Evolutionary conservation across 129 eudicot genomes (phyloP).

Genomic region (Heracleum sosnowskyi): DNA sequence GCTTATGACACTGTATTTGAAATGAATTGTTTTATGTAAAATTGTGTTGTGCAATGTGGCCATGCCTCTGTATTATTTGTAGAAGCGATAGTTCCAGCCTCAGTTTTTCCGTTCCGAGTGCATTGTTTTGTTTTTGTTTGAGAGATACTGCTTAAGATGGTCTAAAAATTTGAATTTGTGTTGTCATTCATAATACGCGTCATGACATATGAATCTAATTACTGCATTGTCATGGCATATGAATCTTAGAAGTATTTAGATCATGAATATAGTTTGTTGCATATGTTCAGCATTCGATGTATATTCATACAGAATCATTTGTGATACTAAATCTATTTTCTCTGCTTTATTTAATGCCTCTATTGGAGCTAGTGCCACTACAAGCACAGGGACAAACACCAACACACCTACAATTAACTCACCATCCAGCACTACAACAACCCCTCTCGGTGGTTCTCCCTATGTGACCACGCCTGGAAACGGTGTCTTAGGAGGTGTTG

Average conservation of each 20-base stretch:
- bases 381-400: not conserved
- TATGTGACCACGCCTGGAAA: not conserved
- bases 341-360: not conserved
- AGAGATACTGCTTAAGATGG: not conserved
- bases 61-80: not conserved
- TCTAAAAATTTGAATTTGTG: not conserved
- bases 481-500: constrained; percentile 4
- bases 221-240: not conserved
- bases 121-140: not conserved
- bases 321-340: not conserved
- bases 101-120: not conserved
- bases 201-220: too few relatives aligned
- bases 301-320: not conserved
- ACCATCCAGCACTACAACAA: not conserved
- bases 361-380: not conserved
- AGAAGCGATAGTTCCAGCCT: not conserved
- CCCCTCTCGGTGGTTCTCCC: not conserved
- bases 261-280: not conserved
- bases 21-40: not conserved
- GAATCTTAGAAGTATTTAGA: not conserved
- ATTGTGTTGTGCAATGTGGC: not conserved
- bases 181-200: too few relatives aligned
- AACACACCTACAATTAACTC: not conserved
- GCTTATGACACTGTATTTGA: not conserved
- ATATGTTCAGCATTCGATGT: not conserved